Evolutionary conservation across 257 asterid species (phyloP).

Genomic region (Solanum okadae): DNA sequence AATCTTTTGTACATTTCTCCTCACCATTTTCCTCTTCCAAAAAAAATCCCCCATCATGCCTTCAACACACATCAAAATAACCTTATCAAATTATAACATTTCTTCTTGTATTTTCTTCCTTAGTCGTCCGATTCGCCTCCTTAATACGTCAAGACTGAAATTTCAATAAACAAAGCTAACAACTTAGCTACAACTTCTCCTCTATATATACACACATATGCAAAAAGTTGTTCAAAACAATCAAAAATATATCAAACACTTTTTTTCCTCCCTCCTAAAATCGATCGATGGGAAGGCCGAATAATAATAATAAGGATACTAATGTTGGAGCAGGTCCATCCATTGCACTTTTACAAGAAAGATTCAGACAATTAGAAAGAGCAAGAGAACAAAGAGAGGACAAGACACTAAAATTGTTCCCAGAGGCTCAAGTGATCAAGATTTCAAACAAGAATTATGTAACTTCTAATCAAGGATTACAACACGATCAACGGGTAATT

Average conservation of each 20-base stretch:
- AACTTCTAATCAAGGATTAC: background rate
- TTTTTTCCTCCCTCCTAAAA: too few relatives aligned
- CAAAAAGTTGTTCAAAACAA: background rate
- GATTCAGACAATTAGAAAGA: constrained; percentile 1
- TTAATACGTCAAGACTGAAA: background rate
- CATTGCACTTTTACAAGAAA: constrained; percentile 1
- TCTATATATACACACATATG: background rate
- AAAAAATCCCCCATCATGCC: background rate
- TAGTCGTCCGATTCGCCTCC: background rate
- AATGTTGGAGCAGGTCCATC: background rate
- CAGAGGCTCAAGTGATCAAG: background rate
- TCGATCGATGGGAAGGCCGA: background rate
- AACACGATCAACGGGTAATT: background rate
- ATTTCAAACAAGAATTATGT: background rate
- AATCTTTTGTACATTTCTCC: background rate
- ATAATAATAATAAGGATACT: background rate
- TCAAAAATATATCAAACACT: background rate
- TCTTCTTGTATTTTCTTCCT: background rate
- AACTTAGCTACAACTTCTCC: background rate
- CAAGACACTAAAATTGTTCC: background rate
- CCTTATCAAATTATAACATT: background rate
- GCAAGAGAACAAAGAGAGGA: background rate
- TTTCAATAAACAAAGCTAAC: background rate
- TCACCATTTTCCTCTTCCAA: background rate
- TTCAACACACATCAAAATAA: background rate